Evolutionary conservation across 148 eudicot species (phyloP).

Genomic region (Rhododendron griersonianum): DNA sequence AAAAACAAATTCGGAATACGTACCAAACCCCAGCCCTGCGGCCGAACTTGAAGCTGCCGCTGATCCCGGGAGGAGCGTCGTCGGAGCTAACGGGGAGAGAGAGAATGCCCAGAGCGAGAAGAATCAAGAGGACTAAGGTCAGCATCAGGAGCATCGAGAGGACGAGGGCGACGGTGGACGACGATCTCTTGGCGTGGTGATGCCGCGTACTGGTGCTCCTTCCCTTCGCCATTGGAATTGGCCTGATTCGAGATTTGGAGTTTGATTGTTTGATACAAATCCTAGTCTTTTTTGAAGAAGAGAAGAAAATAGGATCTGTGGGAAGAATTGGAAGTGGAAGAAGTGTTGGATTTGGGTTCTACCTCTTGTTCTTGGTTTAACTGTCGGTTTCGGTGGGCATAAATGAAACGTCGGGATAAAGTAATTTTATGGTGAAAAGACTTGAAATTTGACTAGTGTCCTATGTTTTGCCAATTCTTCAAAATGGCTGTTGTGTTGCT

Average conservation of each 20-base stretch:
- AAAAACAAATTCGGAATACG: background rate
- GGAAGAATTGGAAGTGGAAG: no score
- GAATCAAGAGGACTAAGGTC: conserved; percentile 45
- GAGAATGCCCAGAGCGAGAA: conserved; percentile 83
- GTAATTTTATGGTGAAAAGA: background rate
- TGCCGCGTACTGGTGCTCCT: background rate
- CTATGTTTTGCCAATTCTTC: no score
- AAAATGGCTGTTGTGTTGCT: no score
- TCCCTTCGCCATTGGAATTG: background rate
- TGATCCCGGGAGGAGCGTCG: conserved; percentile 27
- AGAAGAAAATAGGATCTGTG: no score
- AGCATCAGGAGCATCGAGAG: background rate
- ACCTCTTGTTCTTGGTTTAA: no score
- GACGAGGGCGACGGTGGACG: background rate
- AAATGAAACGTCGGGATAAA: background rate
- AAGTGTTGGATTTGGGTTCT: no score
- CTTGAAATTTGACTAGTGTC: background rate
- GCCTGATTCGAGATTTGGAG: background rate
- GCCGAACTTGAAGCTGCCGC: conserved; percentile 47
- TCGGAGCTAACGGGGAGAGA: conserved; percentile 65
- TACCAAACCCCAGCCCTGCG: conserved; percentile 51
- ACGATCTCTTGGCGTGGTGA: background rate
- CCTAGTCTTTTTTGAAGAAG: background rate
- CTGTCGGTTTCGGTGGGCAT: background rate
- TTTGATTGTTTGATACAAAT: background rate